Conservation (phyloP, 176 grass and related monocot genomes). For the Triticum timopheevii region DNA sequence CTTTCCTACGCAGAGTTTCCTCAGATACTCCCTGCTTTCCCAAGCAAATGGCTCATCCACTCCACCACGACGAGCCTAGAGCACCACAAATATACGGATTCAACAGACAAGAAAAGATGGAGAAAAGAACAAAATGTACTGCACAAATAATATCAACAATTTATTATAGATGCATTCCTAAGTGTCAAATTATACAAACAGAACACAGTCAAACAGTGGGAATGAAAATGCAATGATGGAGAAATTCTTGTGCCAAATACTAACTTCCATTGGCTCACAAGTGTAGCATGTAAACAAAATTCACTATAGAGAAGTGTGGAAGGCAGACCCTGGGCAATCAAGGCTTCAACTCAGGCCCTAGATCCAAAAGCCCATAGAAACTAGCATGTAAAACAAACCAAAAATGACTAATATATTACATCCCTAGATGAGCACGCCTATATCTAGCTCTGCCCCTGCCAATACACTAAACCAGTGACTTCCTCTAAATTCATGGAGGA, state of each 20-base stretch:
- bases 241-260: background rate
- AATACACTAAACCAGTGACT: background rate
- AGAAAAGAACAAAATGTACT: background rate
- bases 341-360: background rate
- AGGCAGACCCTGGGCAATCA: background rate
- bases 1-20: slow-evolving; percentile 90
- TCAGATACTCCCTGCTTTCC: slow-evolving; percentile 88
- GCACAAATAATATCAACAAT: background rate
- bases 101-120: slow-evolving; percentile 12
- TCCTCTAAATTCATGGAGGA: background rate
- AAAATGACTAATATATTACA: background rate
- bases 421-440: background rate
- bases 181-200: background rate
- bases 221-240: background rate
- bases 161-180: background rate
- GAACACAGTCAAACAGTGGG: background rate
- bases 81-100: slow-evolving; percentile 22
- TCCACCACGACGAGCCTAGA: slow-evolving; percentile 82
- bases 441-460: background rate
- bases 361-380: background rate
- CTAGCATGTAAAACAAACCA: background rate
- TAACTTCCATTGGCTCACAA: slow-evolving; percentile 14
- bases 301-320: background rate
- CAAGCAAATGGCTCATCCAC: slow-evolving; percentile 97
- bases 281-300: background rate